phyloP scores from a whole-genome alignment of 202 grass and related monocot genomes.

The Zoysia matrella region DNA sequence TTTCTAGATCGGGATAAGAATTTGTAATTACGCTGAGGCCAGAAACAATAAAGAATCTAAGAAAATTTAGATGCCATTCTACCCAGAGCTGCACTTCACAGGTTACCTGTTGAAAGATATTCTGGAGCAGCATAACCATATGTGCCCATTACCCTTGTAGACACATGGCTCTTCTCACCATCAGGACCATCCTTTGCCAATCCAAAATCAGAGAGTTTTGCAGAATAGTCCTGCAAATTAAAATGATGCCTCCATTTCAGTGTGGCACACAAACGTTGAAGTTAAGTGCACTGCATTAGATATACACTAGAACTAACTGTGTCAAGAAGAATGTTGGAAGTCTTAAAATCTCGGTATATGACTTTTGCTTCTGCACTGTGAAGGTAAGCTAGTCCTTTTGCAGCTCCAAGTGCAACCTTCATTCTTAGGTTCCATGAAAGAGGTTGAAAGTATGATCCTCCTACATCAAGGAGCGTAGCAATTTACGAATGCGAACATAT shows the following conservation, averaged over 20 bases:
- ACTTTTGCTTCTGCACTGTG: slow-evolving; percentile 82
- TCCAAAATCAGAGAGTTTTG: slow-evolving; percentile 92
- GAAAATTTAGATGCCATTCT: not conserved
- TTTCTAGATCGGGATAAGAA: not conserved
- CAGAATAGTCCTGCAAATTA: slow-evolving; percentile 70
- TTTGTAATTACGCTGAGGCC: too few relatives aligned
- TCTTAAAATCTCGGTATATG: slow-evolving; percentile 92
- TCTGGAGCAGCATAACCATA: slow-evolving; percentile 89
- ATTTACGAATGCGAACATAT: slow-evolving; percentile 22
- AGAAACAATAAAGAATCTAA: not conserved
- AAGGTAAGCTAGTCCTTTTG: slow-evolving; percentile 84
- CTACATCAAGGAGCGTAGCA: slow-evolving; percentile 53
- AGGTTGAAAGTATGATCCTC: slow-evolving; percentile 76
- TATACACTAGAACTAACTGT: slow-evolving; percentile 53
- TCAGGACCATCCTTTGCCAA: slow-evolving; percentile 83
- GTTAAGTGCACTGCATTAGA: not conserved
- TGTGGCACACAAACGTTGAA: not conserved
- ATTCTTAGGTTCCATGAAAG: slow-evolving; percentile 88
- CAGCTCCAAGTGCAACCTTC: slow-evolving; percentile 84
- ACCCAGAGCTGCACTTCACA: slow-evolving; percentile 27
- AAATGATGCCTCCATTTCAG: slow-evolving; percentile 34
- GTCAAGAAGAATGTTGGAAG: slow-evolving; percentile 86
- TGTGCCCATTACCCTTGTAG: slow-evolving; percentile 85
- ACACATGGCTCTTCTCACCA: slow-evolving; percentile 82
- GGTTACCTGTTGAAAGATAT: slow-evolving; percentile 84